phyloP scores from a whole-genome alignment of 2,329 filamentous ascomycete genomes.

The Pseudocercospora eumusae region DNA sequence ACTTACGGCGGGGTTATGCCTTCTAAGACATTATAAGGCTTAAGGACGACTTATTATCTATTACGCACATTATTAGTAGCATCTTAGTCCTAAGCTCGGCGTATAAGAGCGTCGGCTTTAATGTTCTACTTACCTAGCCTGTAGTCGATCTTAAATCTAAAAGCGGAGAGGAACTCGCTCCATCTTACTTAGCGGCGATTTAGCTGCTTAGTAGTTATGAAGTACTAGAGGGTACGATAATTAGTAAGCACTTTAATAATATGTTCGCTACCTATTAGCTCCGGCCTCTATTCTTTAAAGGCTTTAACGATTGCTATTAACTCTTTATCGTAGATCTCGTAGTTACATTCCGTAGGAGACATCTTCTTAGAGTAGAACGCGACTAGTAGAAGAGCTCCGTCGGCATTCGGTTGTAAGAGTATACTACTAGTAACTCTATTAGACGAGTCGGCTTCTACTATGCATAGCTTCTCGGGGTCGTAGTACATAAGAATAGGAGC shows the following conservation, averaged over 20 bases:
- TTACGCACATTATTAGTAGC: neutral
- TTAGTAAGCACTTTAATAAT: constrained; percentile 33
- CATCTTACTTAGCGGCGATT: constrained; percentile 34
- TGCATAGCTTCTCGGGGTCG: neutral
- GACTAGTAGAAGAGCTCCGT: constrained; percentile 15
- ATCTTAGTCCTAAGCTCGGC: neutral
- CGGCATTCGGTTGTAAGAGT: neutral
- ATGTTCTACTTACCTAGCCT: constrained; percentile 17
- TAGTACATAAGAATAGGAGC: neutral
- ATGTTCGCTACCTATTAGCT: constrained; percentile 24
- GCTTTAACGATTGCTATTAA: constrained; percentile 39
- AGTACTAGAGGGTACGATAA: constrained; percentile 37
- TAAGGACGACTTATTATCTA: neutral
- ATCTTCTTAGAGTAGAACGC: constrained; percentile 34
- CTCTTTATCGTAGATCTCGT: constrained; percentile 42
- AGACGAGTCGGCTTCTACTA: constrained; percentile 1
- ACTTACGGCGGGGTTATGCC: neutral
- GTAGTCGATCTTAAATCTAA: constrained; percentile 10
- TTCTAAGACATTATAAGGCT: neutral
- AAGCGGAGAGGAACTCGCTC: constrained; percentile 20
- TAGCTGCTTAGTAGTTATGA: constrained; percentile 36
- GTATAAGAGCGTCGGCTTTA: neutral
- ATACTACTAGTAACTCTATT: neutral
- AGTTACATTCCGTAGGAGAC: constrained; percentile 34
- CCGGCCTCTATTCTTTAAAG: constrained; percentile 33